These are phyloP conservation scores for Aspergillus fischeri DNA, from an alignment of 2,329 filamentous ascomycete species.

Conservation along the genomic window DNA sequence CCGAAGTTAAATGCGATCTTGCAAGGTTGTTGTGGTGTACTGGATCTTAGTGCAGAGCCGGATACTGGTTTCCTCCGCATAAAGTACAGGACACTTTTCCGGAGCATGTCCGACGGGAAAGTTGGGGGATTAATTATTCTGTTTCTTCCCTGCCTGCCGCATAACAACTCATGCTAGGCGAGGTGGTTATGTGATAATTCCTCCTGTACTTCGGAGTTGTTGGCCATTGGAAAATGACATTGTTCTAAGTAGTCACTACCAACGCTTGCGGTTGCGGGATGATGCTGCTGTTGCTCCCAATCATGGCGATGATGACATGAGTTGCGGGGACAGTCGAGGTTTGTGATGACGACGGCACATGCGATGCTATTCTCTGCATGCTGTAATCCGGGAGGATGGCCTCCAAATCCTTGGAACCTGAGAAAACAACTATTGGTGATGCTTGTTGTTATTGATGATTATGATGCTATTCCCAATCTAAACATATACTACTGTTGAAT, in stretches of 20 bases:
- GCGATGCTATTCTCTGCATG: neutral
- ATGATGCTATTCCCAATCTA: neutral
- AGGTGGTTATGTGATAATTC: neutral
- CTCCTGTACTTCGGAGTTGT: neutral
- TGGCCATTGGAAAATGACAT: neutral
- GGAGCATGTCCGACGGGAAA: neutral
- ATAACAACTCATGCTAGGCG: neutral
- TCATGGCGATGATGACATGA: neutral
- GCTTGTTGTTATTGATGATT: neutral
- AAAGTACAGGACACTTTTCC: neutral
- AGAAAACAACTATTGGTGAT: neutral
- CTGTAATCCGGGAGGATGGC: neutral
- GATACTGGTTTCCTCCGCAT: neutral
- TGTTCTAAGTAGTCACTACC: neutral
- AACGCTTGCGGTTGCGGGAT: neutral
- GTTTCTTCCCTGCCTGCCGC: neutral
- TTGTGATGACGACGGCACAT: neutral
- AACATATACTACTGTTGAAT: neutral
- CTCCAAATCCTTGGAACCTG: neutral
- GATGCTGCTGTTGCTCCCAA: neutral
- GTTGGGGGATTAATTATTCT: neutral
- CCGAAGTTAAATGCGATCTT: neutral
- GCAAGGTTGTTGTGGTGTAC: neutral
- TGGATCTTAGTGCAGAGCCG: neutral
- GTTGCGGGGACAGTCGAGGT: neutral